Evolutionary conservation across 805 yeast species (phyloP).

Genomic region (Kazachstania africana): DNA sequence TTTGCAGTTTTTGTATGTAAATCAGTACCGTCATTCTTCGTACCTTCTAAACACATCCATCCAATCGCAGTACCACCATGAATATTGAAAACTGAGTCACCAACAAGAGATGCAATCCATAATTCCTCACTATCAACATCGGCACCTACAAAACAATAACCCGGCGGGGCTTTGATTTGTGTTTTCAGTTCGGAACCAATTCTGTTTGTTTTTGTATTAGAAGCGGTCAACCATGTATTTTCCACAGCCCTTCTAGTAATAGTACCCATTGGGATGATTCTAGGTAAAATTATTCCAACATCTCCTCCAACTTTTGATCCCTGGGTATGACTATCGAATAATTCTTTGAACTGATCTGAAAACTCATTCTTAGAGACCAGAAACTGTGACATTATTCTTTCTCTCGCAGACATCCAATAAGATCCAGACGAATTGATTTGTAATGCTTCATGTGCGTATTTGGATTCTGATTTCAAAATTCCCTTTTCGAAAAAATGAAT

Average conservation of each 20-base stretch:
- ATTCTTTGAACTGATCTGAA: slow-evolving; percentile 13
- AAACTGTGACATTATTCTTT: slow-evolving; percentile 73
- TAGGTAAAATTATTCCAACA: slow-evolving; percentile 73
- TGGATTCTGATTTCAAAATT: slow-evolving; percentile 54
- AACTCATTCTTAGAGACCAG: slow-evolving; percentile 47
- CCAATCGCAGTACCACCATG: slow-evolving; percentile 97
- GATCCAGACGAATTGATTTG: slow-evolving; percentile 69
- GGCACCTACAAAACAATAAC: slow-evolving; percentile 91
- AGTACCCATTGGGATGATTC: slow-evolving; percentile 87
- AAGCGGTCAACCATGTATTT: slow-evolving; percentile 94
- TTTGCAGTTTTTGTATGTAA: slow-evolving; percentile 88
- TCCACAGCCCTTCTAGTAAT: slow-evolving; percentile 94
- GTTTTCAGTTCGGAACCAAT: slow-evolving; percentile 92
- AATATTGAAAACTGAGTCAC: slow-evolving; percentile 76
- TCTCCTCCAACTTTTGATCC: slow-evolving; percentile 9
- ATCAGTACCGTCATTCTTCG: slow-evolving; percentile 84
- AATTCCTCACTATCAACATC: slow-evolving; percentile 97
- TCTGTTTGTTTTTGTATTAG: slow-evolving; percentile 76
- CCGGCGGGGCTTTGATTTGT: slow-evolving; percentile 73
- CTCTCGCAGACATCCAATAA: slow-evolving; percentile 89
- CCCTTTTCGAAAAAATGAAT: slow-evolving; percentile 63
- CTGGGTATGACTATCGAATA: slow-evolving; percentile 3
- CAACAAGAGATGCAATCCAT: slow-evolving; percentile 94
- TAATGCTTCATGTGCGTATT: slow-evolving; percentile 66
- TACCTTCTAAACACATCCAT: slow-evolving; percentile 98